These are phyloP conservation scores for Phascolomyces articulosus DNA, from an alignment of 371 early-diverging fungal genomes.

Conservation along the genomic window DNA sequence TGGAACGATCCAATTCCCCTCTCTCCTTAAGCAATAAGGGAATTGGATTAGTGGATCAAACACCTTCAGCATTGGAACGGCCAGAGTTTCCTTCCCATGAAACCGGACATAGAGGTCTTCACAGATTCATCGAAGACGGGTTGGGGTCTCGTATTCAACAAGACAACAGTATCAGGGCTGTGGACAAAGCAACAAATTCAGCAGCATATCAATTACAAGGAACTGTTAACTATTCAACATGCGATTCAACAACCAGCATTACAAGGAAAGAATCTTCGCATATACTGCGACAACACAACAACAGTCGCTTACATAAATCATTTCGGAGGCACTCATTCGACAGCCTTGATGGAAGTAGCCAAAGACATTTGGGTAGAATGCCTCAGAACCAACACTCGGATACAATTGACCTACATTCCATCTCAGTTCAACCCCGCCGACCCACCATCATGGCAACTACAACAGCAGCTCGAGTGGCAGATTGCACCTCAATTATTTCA, in stretches of 20 bases:
- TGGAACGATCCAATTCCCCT: neutral
- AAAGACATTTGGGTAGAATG: constrained; percentile 23
- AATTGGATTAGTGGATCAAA: constrained; percentile 28
- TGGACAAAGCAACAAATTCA: constrained; percentile 17
- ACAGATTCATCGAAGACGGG: constrained; percentile 30
- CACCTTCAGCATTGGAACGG: constrained; percentile 27
- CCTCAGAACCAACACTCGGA: constrained; percentile 19
- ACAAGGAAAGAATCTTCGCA: constrained; percentile 7
- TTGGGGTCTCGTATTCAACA: constrained; percentile 25
- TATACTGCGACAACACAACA: constrained; percentile 34
- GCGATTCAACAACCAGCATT: constrained; percentile 14
- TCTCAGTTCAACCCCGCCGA: constrained; percentile 34
- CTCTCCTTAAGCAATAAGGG: neutral
- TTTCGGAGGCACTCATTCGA: constrained; percentile 30
- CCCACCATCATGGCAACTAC: constrained; percentile 20
- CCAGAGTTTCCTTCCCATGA: constrained; percentile 19
- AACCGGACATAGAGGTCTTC: constrained; percentile 18
- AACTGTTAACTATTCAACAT: constrained; percentile 13
- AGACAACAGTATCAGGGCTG: constrained; percentile 1
- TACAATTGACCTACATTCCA: constrained; percentile 27
- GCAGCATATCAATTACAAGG: constrained; percentile 11
- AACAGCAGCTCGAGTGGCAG: constrained; percentile 29
- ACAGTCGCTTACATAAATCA: constrained; percentile 31
- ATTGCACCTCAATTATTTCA: constrained; percentile 15
- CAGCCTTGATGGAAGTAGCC: constrained; percentile 17